These are phyloP conservation scores for Chlorella sp. DNA, from an alignment of 139 green algal genomes.

Conservation along the genomic window DNA sequence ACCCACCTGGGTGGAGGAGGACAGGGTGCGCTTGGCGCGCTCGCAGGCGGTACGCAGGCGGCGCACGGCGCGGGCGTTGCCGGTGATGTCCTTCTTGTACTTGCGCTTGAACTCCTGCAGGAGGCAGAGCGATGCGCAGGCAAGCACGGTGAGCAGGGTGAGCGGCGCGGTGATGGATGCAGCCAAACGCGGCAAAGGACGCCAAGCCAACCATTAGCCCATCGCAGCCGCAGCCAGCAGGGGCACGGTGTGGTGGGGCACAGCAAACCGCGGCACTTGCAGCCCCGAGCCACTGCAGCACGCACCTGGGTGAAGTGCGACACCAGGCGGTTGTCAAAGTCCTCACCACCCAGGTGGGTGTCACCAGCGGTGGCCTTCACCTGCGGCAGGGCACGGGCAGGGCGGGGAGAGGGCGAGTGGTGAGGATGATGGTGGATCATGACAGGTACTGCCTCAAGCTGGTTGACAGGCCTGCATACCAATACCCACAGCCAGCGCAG, in stretches of 20 bases:
- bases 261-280: neutral
- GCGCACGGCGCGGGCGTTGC: slow-evolving; percentile 82
- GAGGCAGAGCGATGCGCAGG: neutral
- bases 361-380: slow-evolving; percentile 90
- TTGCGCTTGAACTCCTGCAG: slow-evolving; percentile 98
- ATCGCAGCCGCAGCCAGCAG: no score
- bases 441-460: no score
- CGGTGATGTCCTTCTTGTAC: slow-evolving; percentile 97
- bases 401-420: no score
- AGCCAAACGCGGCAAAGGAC: no score
- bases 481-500: neutral
- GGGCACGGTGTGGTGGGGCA: no score
- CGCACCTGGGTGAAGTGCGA: slow-evolving; percentile 79
- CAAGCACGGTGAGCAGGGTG: no score
- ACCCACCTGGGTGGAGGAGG: slow-evolving; percentile 73
- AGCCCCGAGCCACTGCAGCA: neutral
- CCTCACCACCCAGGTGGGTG: slow-evolving; percentile 91
- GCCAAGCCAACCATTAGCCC: no score
- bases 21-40: slow-evolving; percentile 83
- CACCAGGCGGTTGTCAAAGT: slow-evolving; percentile 89
- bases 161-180: no score
- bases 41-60: slow-evolving; percentile 83
- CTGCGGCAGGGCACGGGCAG: neutral
- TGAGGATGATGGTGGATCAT: neutral
- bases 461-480: no score